Percentiles rank a stretch among this genome's conserved stretches.
Evolutionary conservation across 176 grass and related monocot species (phyloP).

Genomic region (Musa acuminata): DNA sequence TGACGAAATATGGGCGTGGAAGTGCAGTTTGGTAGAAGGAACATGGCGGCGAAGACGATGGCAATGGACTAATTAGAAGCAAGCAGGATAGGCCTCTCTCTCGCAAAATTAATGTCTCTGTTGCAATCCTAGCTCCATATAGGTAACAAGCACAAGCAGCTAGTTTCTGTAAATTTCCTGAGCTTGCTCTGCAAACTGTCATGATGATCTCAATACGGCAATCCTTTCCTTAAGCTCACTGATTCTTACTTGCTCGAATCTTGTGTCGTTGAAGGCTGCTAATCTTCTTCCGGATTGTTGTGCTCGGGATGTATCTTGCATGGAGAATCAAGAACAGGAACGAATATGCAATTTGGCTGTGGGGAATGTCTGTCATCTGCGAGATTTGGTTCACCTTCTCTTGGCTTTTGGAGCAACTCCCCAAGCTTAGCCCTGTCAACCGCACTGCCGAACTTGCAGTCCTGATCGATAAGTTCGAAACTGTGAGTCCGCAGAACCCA

Average conservation of each 20-base stretch:
- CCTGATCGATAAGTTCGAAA: neutral
- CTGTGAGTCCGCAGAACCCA: neutral
- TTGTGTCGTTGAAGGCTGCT: neutral
- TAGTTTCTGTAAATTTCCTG: no score
- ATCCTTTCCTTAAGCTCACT: no score
- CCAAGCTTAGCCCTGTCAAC: neutral
- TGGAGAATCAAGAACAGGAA: conserved; percentile 9
- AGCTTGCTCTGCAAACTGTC: no score
- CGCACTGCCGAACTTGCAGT: neutral
- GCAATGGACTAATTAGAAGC: neutral
- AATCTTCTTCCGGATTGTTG: neutral
- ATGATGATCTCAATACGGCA: no score
- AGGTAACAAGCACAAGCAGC: neutral
- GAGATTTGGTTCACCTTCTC: conserved; percentile 4
- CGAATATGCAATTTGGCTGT: neutral
- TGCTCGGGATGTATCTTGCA: neutral
- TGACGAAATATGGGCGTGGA: no score
- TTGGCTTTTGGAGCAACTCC: conserved; percentile 9
- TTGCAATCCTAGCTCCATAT: neutral
- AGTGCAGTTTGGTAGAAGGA: neutral
- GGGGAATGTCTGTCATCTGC: conserved; percentile 2
- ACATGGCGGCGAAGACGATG: neutral
- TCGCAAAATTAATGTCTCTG: neutral
- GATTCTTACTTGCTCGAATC: no score
- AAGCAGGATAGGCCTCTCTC: neutral